A percentile compares a stretch with the other conserved stretches of the same genome.
Conservation (phyloP, 805 yeast species). For the Starmerella cellae region DNA sequence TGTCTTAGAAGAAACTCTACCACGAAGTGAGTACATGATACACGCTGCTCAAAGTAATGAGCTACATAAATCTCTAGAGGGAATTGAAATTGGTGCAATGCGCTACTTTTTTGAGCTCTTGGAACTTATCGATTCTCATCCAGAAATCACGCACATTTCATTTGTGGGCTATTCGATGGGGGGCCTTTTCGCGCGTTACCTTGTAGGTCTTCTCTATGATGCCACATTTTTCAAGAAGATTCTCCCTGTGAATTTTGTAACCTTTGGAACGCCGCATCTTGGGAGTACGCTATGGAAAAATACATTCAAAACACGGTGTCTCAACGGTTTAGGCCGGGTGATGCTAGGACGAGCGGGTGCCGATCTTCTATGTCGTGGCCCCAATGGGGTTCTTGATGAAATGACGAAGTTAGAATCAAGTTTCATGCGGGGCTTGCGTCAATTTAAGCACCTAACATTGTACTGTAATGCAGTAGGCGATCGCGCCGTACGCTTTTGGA, state of each 20-base stretch:
- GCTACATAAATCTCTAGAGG: conserved; percentile 69
- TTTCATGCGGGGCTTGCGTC: conserved; percentile 42
- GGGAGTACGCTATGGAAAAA: conserved; percentile 12
- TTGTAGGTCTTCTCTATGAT: conserved; percentile 50
- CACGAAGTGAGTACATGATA: conserved; percentile 30
- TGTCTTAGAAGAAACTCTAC: conserved; percentile 29
- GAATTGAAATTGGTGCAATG: conserved; percentile 49
- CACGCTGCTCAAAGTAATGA: conserved; percentile 44
- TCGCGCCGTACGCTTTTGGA: conserved; percentile 74
- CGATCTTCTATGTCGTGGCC: conserved; percentile 42
- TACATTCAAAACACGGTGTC: conserved; percentile 26
- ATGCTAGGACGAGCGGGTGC: conserved; percentile 55
- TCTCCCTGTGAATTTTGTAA: conserved; percentile 47
- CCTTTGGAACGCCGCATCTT: conserved; percentile 70
- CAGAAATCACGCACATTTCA: conserved; percentile 48
- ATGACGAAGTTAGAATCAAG: conserved; percentile 38
- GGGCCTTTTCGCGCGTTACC: conserved; percentile 64
- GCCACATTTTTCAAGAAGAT: conserved; percentile 41
- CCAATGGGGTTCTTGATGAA: conserved; percentile 35
- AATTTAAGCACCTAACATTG: conserved; percentile 44
- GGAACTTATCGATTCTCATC: conserved; percentile 27
- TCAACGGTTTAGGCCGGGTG: conserved; percentile 43
- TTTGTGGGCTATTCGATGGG: conserved; percentile 81
- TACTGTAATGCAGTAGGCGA: conserved; percentile 72
- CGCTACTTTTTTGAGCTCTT: conserved; percentile 51